Evolutionary conservation across 305 asterid species (phyloP), one percentile per base, ranked within the genome.

Genomic region (Fraxinus sp.): DNA sequence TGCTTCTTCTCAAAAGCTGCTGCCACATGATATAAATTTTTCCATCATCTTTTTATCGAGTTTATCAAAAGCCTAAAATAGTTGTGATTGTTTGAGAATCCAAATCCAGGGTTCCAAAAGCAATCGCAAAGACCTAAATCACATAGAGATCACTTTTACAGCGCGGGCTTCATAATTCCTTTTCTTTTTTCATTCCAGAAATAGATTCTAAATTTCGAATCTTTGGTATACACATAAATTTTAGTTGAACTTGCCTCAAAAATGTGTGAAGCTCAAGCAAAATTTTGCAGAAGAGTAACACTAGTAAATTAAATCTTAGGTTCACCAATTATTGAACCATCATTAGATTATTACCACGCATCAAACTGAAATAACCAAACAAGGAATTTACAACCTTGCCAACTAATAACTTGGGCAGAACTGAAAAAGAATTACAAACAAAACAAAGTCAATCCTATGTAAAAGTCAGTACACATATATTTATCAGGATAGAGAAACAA

Each of bases 401-500:
- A 49, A 41, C 28, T 66, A 7, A 68, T 33, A 0, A 71, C 70
- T 32, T 44, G 37, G 7, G n/a, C 75, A 59, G 71, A 20, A 78
- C 26, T 49, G 20, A 84, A 18, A 7, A 0, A 49, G 33, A 64
- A 44, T 77, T 64, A 33, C 20, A 57, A 86, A 41, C 39, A 10
- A 82, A 57, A 78, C 22, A 71, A 75, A 74, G 80, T 57, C 28
- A 62, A 62, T 22, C 14, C 28, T 32, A 22, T 62, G 72, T 62
- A 62, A 62, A 52, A 76, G 62, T 10, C 73, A 22, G 52, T 78
- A 36, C 35, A 70, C 24, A 6, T 55, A 10, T 41, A 26, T 55
- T 55, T 20, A 57, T 59, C 52, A 74, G 81, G 79, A 78, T 32
- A 77, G 41, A 79, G 83, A 78, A 77, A 88, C 91, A 64, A 78